Base-by-base conservation (phyloP, 2,329 filamentous ascomycete genomes). In the Aureobasidium sp. region DNA sequence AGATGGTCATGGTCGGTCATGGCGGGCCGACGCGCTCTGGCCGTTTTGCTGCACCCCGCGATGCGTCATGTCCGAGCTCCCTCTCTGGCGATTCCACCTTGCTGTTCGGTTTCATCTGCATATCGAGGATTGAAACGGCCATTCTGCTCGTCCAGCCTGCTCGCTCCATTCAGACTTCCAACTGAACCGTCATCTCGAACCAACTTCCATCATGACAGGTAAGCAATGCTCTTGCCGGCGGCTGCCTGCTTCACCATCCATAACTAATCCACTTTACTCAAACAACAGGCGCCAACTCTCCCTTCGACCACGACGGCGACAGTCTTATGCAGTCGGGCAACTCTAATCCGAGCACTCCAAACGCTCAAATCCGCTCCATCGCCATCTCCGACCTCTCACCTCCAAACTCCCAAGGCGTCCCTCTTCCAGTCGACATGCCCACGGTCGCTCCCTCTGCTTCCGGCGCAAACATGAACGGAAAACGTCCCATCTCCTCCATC, bases 281-380 rank as follows among this genome's bases (percentile, higher is more conserved):
- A 39, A 37, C 24, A 45, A 47, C 44, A 50, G 61, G 19, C 56
- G 49, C 61, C 37, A 31, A 60, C 57, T 59, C 56, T 31, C 33
- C 56, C 56, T 60, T 60, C 17, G 81, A 84, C 68, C 71, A 68
- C 67, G 81, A 83, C 70, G 80, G 80, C 48, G 81, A 84, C 73
- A 82, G 79, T 33, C 79, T 79, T 63, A 84, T 84, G 82, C 76
- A 78, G 64, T 76, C 76, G 15, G 71, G 73, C 29, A 74, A 74
- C 56, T 72, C 72, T 52, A 70, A 64, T 76, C 47, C 75, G 73
- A 62, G 81, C 76, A 42, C 78, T 76, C 33, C 62, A 33, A 45
- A 44, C 63, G 66, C 68, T 67, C 65, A 67, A 64, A 63, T 69
- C 68, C 59, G 66, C 70, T 66, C 65, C 65, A 64, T 61, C 57